A percentile compares a stretch with the other conserved stretches of the same genome.
These are phyloP conservation scores for Penicillium taxi DNA, from an alignment of 495 filamentous ascomycete species.

Conservation along the genomic window DNA sequence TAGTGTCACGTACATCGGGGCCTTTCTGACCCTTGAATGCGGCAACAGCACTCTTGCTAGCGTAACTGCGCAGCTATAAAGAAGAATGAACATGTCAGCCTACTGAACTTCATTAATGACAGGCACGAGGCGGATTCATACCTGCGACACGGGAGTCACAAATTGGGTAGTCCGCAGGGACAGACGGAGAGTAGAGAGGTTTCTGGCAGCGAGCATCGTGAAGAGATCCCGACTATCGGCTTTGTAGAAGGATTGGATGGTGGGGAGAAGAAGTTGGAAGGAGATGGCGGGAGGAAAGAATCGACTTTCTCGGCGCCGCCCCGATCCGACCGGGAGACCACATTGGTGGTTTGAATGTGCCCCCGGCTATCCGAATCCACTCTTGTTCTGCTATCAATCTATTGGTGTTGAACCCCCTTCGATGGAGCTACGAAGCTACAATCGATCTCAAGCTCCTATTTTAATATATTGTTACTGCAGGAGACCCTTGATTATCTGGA, in stretches of 20 bases:
- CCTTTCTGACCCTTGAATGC: conserved; percentile 88
- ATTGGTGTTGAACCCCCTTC: conserved; percentile 11
- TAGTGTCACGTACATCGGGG: conserved; percentile 55
- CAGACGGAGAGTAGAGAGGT: conserved; percentile 49
- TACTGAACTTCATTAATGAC: conserved; percentile 7
- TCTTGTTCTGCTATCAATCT: conserved; percentile 3
- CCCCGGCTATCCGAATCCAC: conserved; percentile 24
- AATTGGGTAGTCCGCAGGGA: conserved; percentile 46
- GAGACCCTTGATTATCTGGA: too few relatives aligned
- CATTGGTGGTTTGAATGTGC: conserved; percentile 23
- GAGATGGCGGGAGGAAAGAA: conserved; percentile 21
- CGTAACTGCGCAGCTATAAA: conserved; percentile 40
- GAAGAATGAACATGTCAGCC: conserved; percentile 19
- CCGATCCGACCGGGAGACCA: conserved; percentile 35
- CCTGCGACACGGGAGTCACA: conserved; percentile 45
- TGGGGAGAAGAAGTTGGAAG: conserved; percentile 12
- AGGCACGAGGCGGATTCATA: conserved; percentile 22
- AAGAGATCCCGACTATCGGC: conserved; percentile 21
- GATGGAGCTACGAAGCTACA: too few relatives aligned
- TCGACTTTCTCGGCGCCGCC: conserved; percentile 31
- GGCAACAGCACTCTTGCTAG: conserved; percentile 67
- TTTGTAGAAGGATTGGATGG: conserved; percentile 7
- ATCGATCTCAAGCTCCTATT: background rate
- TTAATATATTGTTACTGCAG: conserved; percentile 7
- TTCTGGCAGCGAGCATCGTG: conserved; percentile 54